These are phyloP conservation scores for Oxyria digyna DNA, from an alignment of 148 eudicot species.

Conservation along the genomic window DNA sequence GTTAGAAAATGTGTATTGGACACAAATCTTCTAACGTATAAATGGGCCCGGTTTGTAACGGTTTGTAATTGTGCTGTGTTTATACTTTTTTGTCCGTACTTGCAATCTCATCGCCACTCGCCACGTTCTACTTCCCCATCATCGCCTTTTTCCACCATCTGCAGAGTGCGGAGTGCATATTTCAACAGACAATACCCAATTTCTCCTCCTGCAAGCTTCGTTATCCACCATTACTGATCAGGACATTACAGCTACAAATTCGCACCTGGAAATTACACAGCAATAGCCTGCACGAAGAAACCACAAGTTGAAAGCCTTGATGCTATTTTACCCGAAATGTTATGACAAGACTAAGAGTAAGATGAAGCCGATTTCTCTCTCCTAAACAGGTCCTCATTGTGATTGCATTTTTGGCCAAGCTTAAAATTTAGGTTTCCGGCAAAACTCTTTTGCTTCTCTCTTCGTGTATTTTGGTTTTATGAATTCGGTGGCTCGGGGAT, in stretches of 20 bases:
- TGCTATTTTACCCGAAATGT: neutral
- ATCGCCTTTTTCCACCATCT: too few species aligned
- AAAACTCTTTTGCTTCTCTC: neutral
- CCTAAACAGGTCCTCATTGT: neutral
- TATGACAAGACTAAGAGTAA: neutral
- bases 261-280: neutral
- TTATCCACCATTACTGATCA: neutral
- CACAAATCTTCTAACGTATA: too few species aligned
- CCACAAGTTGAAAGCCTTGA: neutral
- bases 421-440: neutral
- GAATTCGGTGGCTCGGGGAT: neutral
- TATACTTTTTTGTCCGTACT: too few species aligned
- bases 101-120: too few species aligned
- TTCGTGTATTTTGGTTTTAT: neutral
- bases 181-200: neutral
- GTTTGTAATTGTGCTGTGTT: too few species aligned
- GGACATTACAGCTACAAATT: neutral
- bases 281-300: neutral
- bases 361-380: neutral
- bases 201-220: neutral
- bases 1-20: too few species aligned
- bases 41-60: too few species aligned
- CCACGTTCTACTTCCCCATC: too few species aligned
- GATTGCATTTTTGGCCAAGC: too few species aligned
- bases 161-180: too few species aligned